Conservation (phyloP, 2,329 filamentous ascomycete species). For the Trichoderma hamatum region DNA sequence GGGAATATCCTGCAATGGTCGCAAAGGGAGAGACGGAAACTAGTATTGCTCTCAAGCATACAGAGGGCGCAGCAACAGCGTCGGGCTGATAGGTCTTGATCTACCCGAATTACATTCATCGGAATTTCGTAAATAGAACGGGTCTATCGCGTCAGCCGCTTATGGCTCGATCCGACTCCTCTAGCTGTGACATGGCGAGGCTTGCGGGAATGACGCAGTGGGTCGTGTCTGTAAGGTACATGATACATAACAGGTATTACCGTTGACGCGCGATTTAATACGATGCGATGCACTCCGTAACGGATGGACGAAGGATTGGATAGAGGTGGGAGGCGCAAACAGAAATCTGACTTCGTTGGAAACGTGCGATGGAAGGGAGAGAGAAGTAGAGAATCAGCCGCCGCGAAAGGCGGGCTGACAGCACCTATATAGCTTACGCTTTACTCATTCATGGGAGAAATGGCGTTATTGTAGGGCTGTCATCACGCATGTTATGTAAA, state of each 20-base stretch:
- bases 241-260: not conserved
- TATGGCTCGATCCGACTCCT: not conserved
- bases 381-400: not conserved
- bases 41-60: not conserved
- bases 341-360: not conserved
- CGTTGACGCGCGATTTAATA: not conserved
- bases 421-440: not conserved
- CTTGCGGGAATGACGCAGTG: not conserved
- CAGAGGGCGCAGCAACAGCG: not conserved
- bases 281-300: not conserved
- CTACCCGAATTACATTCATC: not conserved
- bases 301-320: not conserved
- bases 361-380: not conserved
- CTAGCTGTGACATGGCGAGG: slow-evolving; percentile 6
- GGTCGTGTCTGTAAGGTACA: not conserved
- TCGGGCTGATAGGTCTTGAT: not conserved
- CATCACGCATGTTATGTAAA: not conserved
- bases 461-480: slow-evolving; percentile 6
- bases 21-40: not conserved
- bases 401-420: not conserved
- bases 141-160: not conserved
- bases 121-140: not conserved
- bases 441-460: slow-evolving; percentile 7
- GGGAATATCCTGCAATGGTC: not conserved
- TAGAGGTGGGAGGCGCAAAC: not conserved